phyloP scores from a whole-genome alignment of 148 eudicot species.

The Camellia granthamiana region DNA sequence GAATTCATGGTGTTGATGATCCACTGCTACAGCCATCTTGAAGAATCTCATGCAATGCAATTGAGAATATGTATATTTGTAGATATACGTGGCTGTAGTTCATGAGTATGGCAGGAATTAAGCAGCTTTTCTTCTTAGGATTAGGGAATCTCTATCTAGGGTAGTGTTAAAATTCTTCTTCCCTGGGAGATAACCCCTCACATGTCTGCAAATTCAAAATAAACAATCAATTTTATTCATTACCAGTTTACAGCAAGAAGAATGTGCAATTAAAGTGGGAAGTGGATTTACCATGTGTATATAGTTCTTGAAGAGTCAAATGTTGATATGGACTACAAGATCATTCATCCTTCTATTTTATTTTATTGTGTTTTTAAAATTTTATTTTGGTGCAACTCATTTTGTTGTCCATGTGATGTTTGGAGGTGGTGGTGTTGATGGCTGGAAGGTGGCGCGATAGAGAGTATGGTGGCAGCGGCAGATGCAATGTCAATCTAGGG shows the following conservation, averaged over 20 bases:
- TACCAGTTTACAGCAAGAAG: not conserved
- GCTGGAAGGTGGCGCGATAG: too few relatives aligned
- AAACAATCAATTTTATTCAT: not conserved
- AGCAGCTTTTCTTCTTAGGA: constrained; percentile 18
- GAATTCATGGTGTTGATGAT: constrained; percentile 59
- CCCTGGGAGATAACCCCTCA: constrained; percentile 39
- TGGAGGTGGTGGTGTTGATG: too few relatives aligned
- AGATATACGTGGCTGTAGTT: constrained; percentile 8
- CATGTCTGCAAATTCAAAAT: constrained; percentile 30
- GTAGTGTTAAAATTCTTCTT: constrained; percentile 17
- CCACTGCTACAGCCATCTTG: constrained; percentile 74
- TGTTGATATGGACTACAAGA: too few relatives aligned
- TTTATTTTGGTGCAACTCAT: too few relatives aligned
- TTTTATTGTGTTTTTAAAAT: too few relatives aligned
- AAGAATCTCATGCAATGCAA: constrained; percentile 21
- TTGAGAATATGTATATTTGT: not conserved
- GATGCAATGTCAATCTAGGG: too few relatives aligned
- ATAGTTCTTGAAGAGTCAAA: too few relatives aligned
- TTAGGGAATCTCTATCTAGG: constrained; percentile 8
- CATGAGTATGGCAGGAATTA: constrained; percentile 10
- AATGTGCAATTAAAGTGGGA: not conserved
- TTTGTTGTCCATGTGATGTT: too few relatives aligned
- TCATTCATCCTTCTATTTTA: too few relatives aligned
- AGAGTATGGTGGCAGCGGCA: too few relatives aligned
- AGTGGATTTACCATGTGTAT: too few relatives aligned